Conservation (phyloP, 2,329 filamentous ascomycete species). For the Rutstroemia sydowiana region DNA sequence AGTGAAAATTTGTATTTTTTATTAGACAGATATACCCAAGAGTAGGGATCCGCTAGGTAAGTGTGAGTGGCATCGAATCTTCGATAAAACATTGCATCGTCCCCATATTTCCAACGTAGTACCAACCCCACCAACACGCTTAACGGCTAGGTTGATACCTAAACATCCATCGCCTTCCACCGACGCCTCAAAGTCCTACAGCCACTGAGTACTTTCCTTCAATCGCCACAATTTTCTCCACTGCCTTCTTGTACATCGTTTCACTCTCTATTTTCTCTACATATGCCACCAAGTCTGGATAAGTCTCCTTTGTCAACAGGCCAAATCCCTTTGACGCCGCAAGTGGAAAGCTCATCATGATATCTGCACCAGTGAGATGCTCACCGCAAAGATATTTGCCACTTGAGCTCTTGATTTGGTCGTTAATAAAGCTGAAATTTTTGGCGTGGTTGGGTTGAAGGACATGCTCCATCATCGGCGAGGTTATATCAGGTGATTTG, state of each 20-base stretch:
- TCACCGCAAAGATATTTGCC: constrained; percentile 44
- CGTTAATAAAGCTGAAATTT: constrained; percentile 44
- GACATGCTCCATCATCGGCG: constrained; percentile 37
- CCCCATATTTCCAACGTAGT: too few relatives aligned
- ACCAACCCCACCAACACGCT: too few relatives aligned
- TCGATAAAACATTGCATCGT: too few relatives aligned
- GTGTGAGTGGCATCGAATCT: too few relatives aligned
- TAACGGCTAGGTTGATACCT: too few relatives aligned
- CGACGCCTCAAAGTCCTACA: not conserved
- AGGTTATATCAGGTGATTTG: constrained; percentile 45
- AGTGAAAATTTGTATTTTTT: too few relatives aligned
- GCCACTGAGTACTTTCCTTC: not conserved
- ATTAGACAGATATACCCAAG: too few relatives aligned
- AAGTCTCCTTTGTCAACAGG: constrained; percentile 32
- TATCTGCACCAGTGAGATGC: constrained; percentile 43
- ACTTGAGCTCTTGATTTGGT: constrained; percentile 38
- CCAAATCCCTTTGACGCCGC: constrained; percentile 35
- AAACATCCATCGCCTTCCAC: not conserved
- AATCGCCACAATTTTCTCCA: constrained; percentile 35
- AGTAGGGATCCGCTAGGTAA: too few relatives aligned
- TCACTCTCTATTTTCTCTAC: constrained; percentile 37
- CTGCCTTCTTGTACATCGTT: constrained; percentile 38
- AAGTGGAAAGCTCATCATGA: constrained; percentile 44
- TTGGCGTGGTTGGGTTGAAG: constrained; percentile 39
- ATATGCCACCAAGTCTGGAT: constrained; percentile 41